Evolutionary conservation across 108 stramenopile species (phyloP), one percentile per base, ranked within the genome.

Genomic region (Nitzschia sp.): DNA sequence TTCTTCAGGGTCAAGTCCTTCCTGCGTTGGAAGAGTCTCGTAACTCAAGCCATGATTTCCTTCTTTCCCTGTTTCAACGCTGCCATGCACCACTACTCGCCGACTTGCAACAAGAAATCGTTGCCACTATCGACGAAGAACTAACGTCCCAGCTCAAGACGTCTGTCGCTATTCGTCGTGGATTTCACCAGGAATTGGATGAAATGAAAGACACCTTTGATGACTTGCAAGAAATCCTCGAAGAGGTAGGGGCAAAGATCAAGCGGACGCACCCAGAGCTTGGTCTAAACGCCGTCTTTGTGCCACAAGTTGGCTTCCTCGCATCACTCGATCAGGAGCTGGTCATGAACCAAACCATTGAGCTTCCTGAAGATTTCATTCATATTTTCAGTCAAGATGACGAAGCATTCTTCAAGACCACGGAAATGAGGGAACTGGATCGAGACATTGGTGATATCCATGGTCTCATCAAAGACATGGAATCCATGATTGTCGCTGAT

Each of bases 251-350:
- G 45, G 51, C 72, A 30, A 74, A 86, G 34, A 67, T 95, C 1
- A 68, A 90, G 32, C 66, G 76, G 28, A 72, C 71, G 62, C 77
- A 90, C 54, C 82, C 85, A 19, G 66, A 82, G 23, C 59, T 97
- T 21, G 77, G 77, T 27, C 70, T 98, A 45, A 79, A 74, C 46
- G 95, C 96, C 46, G 82, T 95, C 21, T 98, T 96, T 76, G 60
- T 97, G 30, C 96, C 96, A 6, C 96, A 97, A 81, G 81, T 98
- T 57, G 97, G 97, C 17, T 98, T 95, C 65, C 82, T 96, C 26
- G 80, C 94, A 23, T 66, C 76, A 2, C 67, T 97, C 34, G 71
- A 84, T 60, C 86, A 90, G 31, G 74, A 73, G 8, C 63, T 82
- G 53, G 79, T 83, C 61, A 64, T 64, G 54, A 51, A 76, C 30